These are phyloP conservation scores for Phoma sp. DNA, from an alignment of 2,329 filamentous ascomycete genomes.

Conservation along the genomic window DNA sequence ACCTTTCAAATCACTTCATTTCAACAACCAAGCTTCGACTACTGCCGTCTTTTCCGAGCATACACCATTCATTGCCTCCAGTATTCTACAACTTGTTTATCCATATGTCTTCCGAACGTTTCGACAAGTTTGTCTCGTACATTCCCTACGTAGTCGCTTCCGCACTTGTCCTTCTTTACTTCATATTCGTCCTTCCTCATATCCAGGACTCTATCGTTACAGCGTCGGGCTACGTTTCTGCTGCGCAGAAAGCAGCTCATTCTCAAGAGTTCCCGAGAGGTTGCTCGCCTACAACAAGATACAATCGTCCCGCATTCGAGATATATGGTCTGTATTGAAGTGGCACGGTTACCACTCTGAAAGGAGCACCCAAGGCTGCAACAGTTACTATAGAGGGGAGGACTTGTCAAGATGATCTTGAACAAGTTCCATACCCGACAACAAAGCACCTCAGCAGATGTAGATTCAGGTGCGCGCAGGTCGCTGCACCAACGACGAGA, in stretches of 20 bases:
- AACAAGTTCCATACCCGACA: conserved; percentile 10
- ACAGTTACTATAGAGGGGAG: neutral
- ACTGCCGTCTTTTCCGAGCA: conserved; percentile 18
- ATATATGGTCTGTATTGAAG: conserved; percentile 51
- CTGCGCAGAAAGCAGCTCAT: conserved; percentile 16
- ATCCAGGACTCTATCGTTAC: conserved; percentile 12
- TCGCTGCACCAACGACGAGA: conserved; percentile 14
- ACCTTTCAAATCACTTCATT: conserved; percentile 6
- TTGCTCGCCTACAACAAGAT: conserved; percentile 11
- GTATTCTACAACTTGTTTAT: conserved; percentile 1
- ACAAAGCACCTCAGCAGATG: conserved; percentile 4
- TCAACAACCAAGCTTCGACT: conserved; percentile 11
- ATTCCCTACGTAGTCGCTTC: conserved; percentile 10
- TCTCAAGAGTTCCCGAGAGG: conserved; percentile 18
- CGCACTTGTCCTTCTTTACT: conserved; percentile 10
- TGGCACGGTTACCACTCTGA: neutral
- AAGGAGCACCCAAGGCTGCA: neutral
- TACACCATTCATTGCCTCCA: conserved; percentile 4
- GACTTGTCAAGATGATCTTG: neutral
- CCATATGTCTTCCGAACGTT: conserved; percentile 15
- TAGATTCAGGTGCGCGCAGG: conserved; percentile 10
- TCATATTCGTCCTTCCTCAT: conserved; percentile 13
- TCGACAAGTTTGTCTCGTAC: conserved; percentile 15
- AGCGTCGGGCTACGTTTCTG: conserved; percentile 11
- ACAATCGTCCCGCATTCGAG: conserved; percentile 18